Percentiles rank a stretch among this genome's conserved stretches.
phyloP scores from a whole-genome alignment of 192 early-diverging fungal genomes.

The Gonapodya prolifera region DNA sequence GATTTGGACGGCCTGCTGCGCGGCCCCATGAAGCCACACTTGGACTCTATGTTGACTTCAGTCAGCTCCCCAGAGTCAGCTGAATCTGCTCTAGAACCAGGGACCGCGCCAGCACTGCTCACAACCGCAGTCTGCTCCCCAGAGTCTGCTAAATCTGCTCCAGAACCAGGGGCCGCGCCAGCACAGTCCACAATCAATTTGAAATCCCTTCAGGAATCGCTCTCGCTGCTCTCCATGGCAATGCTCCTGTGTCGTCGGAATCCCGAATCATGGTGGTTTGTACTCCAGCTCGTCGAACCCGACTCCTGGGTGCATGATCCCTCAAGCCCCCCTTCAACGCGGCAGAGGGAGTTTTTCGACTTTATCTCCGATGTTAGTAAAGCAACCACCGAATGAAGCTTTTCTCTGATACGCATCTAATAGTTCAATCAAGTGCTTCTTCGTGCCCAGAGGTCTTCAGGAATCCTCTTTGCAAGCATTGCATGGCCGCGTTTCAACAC shows the following conservation, averaged over 20 bases:
- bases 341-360: background rate
- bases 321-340: background rate
- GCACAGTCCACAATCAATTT: background rate
- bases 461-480: background rate
- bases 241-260: background rate
- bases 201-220: background rate
- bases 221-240: background rate
- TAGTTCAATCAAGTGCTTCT: too few species aligned
- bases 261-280: background rate
- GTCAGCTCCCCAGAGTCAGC: too few species aligned
- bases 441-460: background rate
- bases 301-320: background rate
- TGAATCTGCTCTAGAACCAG: background rate
- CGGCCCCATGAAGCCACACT: background rate
- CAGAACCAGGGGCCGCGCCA: background rate
- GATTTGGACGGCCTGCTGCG: background rate
- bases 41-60: background rate
- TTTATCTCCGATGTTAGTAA: background rate
- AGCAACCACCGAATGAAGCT: too few species aligned
- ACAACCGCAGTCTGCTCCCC: too few species aligned
- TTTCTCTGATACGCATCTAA: too few species aligned
- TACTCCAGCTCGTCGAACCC: background rate
- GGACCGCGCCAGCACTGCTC: background rate
- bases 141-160: background rate
- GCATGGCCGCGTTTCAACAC: background rate